Base-by-base conservation (phyloP, 2,329 filamentous ascomycete genomes). In the Hypomyces perniciosus region DNA sequence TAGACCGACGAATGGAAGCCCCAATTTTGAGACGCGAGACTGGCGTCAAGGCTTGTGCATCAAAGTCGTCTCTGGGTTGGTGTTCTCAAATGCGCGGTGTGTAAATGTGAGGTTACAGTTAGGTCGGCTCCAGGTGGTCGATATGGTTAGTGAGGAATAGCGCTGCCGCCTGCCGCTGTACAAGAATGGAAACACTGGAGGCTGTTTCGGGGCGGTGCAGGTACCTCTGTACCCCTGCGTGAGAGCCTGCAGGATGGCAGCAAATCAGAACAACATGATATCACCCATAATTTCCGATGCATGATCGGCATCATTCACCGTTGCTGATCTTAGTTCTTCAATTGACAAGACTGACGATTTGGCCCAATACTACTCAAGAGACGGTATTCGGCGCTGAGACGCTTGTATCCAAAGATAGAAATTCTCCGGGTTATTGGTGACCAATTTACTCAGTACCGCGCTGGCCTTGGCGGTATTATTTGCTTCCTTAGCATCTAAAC, bases 241-340 rank as follows among this genome's bases (percentile, higher is more conserved):
- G 44, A 46, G 43, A 51, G 33, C 44, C 44, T 51, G 49, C 44
- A 51, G 49, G 49, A 20, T 31, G 8, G 9, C 48, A 33, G 49
- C 49, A 46, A 20, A 13, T 40, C 39, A 33, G 39, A 27, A 28
- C 26, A 28, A 47, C 42, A 46, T 50, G 48, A 50, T 50, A 50
- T 50, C 37, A 45, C n/a, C 20, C 34, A 29, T 43, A 27, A 38
- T 27, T 33, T 47, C 28, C 33, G 33, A 35, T 35, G 33, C 2
- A 35, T 35, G 8, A 12, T 12, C 33, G 33, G 33, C 12, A 12
- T 35, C 33, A 8, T 8, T 12, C 12, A 35, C 20, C 35, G 35
- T 13, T 10, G 20, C 7, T 38, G 12, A 8, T 8, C 12, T 8
- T 35, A 35, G 12, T 35, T 35, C 8, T 12, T 35, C 2, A 12